Conservation (phyloP, 495 filamentous ascomycete species). For the Penicillium samsonianum region DNA sequence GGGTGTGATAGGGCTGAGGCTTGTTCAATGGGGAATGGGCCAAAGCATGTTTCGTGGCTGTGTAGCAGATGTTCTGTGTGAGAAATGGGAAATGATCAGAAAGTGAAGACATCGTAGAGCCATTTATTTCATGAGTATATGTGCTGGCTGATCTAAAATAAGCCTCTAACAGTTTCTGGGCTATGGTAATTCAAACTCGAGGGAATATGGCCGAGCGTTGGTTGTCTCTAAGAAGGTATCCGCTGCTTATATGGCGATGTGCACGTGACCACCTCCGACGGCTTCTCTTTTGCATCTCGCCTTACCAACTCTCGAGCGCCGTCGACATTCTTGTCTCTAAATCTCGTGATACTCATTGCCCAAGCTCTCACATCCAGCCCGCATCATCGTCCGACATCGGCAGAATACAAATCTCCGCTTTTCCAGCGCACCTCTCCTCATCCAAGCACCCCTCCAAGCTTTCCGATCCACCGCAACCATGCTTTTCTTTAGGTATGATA, state of each 20-base stretch:
- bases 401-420: not conserved
- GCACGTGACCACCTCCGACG: constrained; percentile 4
- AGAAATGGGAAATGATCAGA: not conserved
- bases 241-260: not conserved
- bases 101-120: not conserved
- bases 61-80: not conserved
- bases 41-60: not conserved
- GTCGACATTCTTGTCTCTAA: not conserved
- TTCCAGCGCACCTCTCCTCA: not conserved
- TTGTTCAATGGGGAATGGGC: not conserved
- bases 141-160: not conserved
- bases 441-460: constrained; percentile 14
- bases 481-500: constrained; percentile 52
- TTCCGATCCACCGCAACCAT: constrained; percentile 28
- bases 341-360: not conserved
- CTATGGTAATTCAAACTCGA: not conserved
- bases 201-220: too few species aligned
- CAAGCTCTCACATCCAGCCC: not conserved
- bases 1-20: not conserved
- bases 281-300: constrained; percentile 7
- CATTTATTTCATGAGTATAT: not conserved
- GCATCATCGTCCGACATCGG: not conserved
- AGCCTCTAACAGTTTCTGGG: not conserved
- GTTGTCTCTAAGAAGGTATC: not conserved
- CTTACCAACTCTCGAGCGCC: not conserved